phyloP scores from a whole-genome alignment of 306 rosid genomes.

The Quercus cerris region DNA sequence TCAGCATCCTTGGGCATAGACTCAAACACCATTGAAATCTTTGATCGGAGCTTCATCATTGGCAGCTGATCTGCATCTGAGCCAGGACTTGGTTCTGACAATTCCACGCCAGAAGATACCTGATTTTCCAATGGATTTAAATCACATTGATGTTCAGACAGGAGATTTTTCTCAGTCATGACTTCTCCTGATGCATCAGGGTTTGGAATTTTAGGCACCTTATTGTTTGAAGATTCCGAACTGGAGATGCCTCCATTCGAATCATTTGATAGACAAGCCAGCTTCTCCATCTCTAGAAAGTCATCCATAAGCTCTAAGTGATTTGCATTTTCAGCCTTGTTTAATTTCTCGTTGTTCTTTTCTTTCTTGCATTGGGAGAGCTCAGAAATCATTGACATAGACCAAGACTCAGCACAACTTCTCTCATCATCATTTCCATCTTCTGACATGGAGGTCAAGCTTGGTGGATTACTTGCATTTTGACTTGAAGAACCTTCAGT shows the following conservation, averaged over 20 bases:
- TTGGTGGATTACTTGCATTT: constrained; percentile 80
- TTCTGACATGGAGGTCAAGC: constrained; percentile 83
- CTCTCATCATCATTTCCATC: constrained; percentile 81
- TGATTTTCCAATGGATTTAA: constrained; percentile 33
- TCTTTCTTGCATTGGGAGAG: constrained; percentile 55
- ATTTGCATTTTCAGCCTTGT: constrained; percentile 57
- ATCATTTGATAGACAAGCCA: constrained; percentile 74
- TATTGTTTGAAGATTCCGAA: constrained; percentile 34
- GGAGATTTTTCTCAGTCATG: constrained; percentile 27
- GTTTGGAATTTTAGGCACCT: constrained; percentile 38
- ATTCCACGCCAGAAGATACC: constrained; percentile 30
- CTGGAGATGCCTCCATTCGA: constrained; percentile 46
- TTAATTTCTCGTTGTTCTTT: constrained; percentile 50
- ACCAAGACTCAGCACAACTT: constrained; percentile 80
- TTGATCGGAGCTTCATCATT: constrained; percentile 63
- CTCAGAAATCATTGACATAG: constrained; percentile 58
- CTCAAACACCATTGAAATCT: constrained; percentile 64
- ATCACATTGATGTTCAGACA: constrained; percentile 33
- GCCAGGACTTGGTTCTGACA: constrained; percentile 24
- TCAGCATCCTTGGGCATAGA: constrained; percentile 66
- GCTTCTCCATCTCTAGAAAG: constrained; percentile 95
- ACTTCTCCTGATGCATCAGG: constrained; percentile 34
- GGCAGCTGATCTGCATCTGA: constrained; percentile 39
- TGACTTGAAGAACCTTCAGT: constrained; percentile 66
- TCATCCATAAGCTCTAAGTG: constrained; percentile 95